Evolutionary conservation across 495 filamentous ascomycete genomes (phyloP), one percentile per base, ranked within the genome.

Genomic region (Penicillium bovifimosum): DNA sequence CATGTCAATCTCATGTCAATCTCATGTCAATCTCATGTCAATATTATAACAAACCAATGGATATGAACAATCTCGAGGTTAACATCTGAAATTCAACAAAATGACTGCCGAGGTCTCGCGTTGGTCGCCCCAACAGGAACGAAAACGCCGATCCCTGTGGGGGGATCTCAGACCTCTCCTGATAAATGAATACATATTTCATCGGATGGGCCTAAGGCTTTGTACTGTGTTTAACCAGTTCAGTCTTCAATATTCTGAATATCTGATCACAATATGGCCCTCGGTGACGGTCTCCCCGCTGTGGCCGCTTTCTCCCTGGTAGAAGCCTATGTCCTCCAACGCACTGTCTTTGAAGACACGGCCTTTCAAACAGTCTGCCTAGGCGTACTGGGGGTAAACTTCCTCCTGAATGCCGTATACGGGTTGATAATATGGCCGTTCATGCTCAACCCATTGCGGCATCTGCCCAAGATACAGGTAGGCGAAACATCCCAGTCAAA

Each of bases 391-490:
- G 59, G 58, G 0, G 54, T 64, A 17, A 73, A 72, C 31, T 14
- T 72, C 13, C 9, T 55, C 0, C 27, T 69, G 5, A 33, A 55
- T n/a, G 47, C 47, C 2, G 36, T 79, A 17, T 91, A 77, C 67
- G 68, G 57, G 3, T 56, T 83, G 1, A 41, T 90, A 1, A 59
- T 91, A 34, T 95, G 85, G 60, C 91, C 90, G 3, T 75, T 79
- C 38, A 75, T 84, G 58, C 72, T 95, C 52, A 89, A 80, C n/a
- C 90, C 91, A 0, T 55, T 87, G 31, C 75, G 80, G 0, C 74
- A 82, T 60, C 66, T 92, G 1, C 88, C 88, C 0, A 69, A 64
- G 16, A 79, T 86, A 0, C 58, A 60, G 26, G 81, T 79, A 72
- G 46, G 70, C 67, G 41, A 32, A 35, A 41, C 50, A 18, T 9